phyloP scores from a whole-genome alignment of 2,329 filamentous ascomycete genomes.

The Cercospora beticola region DNA sequence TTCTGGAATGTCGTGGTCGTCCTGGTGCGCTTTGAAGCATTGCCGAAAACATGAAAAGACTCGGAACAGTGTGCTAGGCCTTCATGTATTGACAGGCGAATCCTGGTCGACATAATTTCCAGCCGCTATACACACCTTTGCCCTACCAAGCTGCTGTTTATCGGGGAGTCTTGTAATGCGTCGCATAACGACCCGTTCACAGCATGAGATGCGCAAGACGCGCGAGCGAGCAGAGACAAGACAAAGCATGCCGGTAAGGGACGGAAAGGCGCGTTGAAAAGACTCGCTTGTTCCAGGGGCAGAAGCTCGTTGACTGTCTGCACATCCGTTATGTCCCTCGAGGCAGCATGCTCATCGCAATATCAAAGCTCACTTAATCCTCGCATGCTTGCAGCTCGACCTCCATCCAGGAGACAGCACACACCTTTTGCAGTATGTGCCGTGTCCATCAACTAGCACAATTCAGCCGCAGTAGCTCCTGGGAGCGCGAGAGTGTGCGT shows the following conservation, averaged over 20 bases:
- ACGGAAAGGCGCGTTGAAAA: neutral
- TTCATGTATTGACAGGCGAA: neutral
- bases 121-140: neutral
- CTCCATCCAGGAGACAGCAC: neutral
- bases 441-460: neutral
- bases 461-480: neutral
- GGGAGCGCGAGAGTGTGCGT: neutral
- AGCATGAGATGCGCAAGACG: neutral
- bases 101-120: neutral
- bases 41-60: neutral
- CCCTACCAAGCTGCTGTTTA: neutral
- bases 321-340: neutral
- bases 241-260: neutral
- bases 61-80: neutral
- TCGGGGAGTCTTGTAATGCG: neutral
- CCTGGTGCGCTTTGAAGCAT: neutral
- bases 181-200: neutral
- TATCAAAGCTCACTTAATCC: neutral
- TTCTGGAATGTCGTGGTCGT: neutral
- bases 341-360: neutral
- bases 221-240: neutral
- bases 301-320: neutral
- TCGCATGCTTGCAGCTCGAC: neutral
- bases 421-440: neutral
- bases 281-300: neutral